Conservation (phyloP, 2,329 filamentous ascomycete species). For the Aspergillus sp. region DNA sequence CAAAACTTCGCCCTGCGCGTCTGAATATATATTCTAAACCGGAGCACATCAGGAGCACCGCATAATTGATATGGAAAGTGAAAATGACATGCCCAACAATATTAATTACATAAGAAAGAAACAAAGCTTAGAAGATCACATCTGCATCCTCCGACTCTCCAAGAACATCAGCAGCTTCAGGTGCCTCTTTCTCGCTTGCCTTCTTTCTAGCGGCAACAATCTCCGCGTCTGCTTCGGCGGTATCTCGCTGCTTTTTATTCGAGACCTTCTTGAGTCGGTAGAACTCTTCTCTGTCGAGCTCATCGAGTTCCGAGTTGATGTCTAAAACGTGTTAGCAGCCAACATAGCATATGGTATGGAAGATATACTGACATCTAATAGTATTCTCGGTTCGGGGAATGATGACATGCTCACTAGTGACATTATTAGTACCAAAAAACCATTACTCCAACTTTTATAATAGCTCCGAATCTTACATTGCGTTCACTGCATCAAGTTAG, state of each 20-base stretch:
- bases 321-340: slow-evolving; percentile 40
- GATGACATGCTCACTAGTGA: slow-evolving; percentile 55
- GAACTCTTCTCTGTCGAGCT: slow-evolving; percentile 95
- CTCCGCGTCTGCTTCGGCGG: slow-evolving; percentile 62
- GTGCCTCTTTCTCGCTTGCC: slow-evolving; percentile 24
- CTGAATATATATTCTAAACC: too few relatives aligned
- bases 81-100: slow-evolving; percentile 3
- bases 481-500: slow-evolving; percentile 60
- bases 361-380: slow-evolving; percentile 68
- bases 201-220: slow-evolving; percentile 50
- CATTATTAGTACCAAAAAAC: too few relatives aligned
- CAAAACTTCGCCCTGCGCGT: neutral
- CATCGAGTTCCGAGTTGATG: slow-evolving; percentile 96
- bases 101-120: slow-evolving; percentile 12
- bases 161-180: slow-evolving; percentile 54
- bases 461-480: slow-evolving; percentile 56
- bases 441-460: neutral
- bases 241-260: slow-evolving; percentile 73
- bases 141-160: slow-evolving; percentile 72
- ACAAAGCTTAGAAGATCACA: slow-evolving; percentile 63
- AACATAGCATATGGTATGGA: neutral
- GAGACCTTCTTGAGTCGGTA: slow-evolving; percentile 95
- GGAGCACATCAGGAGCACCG: slow-evolving; percentile 2
- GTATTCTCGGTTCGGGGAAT: slow-evolving; percentile 98
- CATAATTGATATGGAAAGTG: neutral